These are phyloP conservation scores for Linderniella brevidens DNA, from an alignment of 257 asterid species.

Conservation along the genomic window DNA sequence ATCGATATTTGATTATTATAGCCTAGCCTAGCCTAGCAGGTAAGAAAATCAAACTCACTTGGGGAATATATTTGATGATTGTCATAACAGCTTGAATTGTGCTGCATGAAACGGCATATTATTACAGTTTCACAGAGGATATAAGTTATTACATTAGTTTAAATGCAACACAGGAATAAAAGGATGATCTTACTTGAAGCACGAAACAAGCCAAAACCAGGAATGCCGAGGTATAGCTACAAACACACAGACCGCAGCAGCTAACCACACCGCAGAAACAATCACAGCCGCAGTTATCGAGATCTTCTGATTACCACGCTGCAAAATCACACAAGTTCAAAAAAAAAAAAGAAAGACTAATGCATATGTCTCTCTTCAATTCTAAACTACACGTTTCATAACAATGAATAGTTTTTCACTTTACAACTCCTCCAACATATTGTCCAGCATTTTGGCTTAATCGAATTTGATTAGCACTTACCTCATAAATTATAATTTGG, in stretches of 20 bases:
- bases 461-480: conserved; percentile 11
- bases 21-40: background rate
- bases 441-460: too few species aligned
- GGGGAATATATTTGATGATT: conserved; percentile 61
- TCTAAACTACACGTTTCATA: background rate
- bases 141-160: too few species aligned
- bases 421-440: too few species aligned
- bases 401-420: background rate
- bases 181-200: conserved; percentile 48
- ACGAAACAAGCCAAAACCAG: conserved; percentile 68
- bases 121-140: too few species aligned
- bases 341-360: background rate
- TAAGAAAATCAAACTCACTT: conserved; percentile 18
- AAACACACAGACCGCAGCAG: conserved; percentile 37
- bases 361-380: too few species aligned
- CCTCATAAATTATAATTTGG: conserved; percentile 58
- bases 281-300: conserved; percentile 22
- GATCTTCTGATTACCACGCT: conserved; percentile 60
- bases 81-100: conserved; percentile 62
- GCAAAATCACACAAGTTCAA: conserved; percentile 9
- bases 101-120: conserved; percentile 22
- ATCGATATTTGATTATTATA: background rate
- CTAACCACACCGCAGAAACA: conserved; percentile 22
- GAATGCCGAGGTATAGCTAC: conserved; percentile 41
- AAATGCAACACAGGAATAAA: background rate